Evolutionary conservation across 495 filamentous ascomycete genomes (phyloP).

Genomic region (Neurospora terricola): DNA sequence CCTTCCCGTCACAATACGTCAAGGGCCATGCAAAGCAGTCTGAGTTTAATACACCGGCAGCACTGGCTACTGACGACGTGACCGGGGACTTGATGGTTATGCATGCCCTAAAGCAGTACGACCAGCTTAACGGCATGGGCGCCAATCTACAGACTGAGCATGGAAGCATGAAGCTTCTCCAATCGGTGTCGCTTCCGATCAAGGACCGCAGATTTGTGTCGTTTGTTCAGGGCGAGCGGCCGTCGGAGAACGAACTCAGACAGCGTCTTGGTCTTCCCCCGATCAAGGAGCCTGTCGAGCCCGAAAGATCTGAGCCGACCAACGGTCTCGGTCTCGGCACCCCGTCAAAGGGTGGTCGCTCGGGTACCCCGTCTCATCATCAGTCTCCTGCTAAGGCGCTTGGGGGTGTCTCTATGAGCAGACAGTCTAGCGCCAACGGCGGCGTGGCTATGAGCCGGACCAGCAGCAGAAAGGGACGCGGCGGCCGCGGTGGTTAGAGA

Average conservation of each 20-base stretch:
- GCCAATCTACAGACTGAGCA: conserved; percentile 32
- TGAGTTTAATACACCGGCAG: conserved; percentile 36
- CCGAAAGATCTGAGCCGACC: conserved; percentile 8
- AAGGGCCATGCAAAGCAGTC: conserved; percentile 33
- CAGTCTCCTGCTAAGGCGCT: conserved; percentile 16
- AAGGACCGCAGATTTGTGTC: conserved; percentile 26
- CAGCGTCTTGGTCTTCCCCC: conserved; percentile 31
- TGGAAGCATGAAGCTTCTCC: conserved; percentile 34
- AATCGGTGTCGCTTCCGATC: conserved; percentile 30
- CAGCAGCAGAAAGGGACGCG: conserved; percentile 24
- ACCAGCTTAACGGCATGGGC: conserved; percentile 30
- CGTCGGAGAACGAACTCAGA: conserved; percentile 33
- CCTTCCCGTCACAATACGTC: conserved; percentile 44
- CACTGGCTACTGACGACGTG: conserved; percentile 47
- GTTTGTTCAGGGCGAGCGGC: conserved; percentile 31
- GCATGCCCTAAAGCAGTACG: conserved; percentile 35
- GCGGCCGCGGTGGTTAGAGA: conserved; percentile 16
- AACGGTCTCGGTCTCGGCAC: conserved; percentile 5
- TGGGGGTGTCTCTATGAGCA: conserved; percentile 37
- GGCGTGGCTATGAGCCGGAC: conserved; percentile 42
- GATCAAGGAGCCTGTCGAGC: conserved; percentile 20
- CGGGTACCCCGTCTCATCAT: conserved; percentile 17
- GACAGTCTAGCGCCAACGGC: conserved; percentile 35
- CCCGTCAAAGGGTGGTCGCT: conserved; percentile 17
- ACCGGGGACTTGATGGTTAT: conserved; percentile 52